Percentiles rank a stretch among this genome's conserved stretches.
Conservation (phyloP, 495 filamentous ascomycete species). For the Echria macrotheca region DNA sequence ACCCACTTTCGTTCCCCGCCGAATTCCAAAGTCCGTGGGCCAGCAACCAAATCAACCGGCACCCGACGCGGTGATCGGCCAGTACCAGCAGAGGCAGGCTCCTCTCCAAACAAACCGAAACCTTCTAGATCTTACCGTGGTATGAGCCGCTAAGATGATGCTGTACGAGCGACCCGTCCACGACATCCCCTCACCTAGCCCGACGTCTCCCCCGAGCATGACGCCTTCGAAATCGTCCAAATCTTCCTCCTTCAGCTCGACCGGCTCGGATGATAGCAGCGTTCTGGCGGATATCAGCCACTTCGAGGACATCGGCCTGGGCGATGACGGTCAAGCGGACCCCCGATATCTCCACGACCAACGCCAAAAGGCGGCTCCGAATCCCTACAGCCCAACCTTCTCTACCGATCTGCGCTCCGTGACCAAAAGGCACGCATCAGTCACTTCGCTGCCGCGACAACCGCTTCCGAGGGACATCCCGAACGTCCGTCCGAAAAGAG, state of each 20-base stretch:
- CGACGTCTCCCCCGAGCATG: conserved; percentile 77
- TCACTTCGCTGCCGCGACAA: conserved; percentile 28
- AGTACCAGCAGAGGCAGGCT: conserved; percentile 9
- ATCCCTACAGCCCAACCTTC: conserved; percentile 38
- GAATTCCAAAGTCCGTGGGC: no score
- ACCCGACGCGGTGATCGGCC: neutral
- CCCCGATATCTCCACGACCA: conserved; percentile 38
- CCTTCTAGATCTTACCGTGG: no score
- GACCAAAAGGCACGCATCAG: conserved; percentile 30
- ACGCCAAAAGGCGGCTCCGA: conserved; percentile 38
- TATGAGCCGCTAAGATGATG: conserved; percentile 52
- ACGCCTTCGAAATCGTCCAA: conserved; percentile 85
- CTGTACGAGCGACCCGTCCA: conserved; percentile 44
- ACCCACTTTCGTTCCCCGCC: no score
- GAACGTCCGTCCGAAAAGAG: conserved; percentile 21
- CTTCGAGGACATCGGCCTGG: conserved; percentile 90
- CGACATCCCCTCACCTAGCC: conserved; percentile 46
- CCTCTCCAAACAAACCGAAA: conserved; percentile 13
- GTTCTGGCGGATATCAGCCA: conserved; percentile 66
- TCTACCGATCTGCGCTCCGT: conserved; percentile 38
- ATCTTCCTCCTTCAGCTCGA: conserved; percentile 79
- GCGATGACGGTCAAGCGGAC: conserved; percentile 52
- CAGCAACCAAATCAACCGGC: no score
- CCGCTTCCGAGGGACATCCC: conserved; percentile 25
- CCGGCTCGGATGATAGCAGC: conserved; percentile 61